Conservation (phyloP, 768 basidiomycete species). For the Collybiopsis luxurians region DNA sequence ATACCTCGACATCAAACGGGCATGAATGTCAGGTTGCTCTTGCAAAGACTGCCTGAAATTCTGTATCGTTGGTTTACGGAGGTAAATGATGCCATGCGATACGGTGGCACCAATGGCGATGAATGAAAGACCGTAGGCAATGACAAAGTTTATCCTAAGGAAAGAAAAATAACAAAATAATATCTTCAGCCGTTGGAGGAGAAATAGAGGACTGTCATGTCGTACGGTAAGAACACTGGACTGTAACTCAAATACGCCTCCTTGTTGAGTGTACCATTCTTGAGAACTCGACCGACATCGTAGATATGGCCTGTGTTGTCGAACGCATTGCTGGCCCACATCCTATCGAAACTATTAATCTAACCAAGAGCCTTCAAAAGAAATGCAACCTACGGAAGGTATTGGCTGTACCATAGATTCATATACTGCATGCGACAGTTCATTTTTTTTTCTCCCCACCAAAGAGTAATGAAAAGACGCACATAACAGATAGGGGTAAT, state of each 20-base stretch:
- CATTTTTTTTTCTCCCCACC: too few species aligned
- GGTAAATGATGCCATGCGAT: conserved; percentile 44
- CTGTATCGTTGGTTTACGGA: conserved; percentile 54
- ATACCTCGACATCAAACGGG: conserved; percentile 56
- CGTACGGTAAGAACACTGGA: conserved; percentile 7
- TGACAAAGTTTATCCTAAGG: conserved; percentile 2
- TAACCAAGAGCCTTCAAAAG: too few species aligned
- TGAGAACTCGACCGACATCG: conserved; percentile 40
- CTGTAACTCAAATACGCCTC: conserved; percentile 22
- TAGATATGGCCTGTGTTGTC: conserved; percentile 57
- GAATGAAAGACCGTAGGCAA: conserved; percentile 29
- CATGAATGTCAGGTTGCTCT: conserved; percentile 60
- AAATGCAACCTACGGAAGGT: conserved; percentile 45
- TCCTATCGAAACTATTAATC: conserved; percentile 26
- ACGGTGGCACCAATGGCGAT: conserved; percentile 36
- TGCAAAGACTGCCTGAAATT: conserved; percentile 49
- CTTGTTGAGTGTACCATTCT: conserved; percentile 35
- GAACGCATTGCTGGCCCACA: conserved; percentile 50
- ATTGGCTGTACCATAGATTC: conserved; percentile 59
- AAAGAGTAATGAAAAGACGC: conserved; percentile 19
- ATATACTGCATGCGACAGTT: conserved; percentile 35
- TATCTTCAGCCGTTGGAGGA: neutral
- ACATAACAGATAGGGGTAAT: conserved; percentile 50
- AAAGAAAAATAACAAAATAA: too few species aligned
- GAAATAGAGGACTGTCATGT: too few species aligned